These are phyloP conservation scores for Saccharomycopsis capsularis DNA, from an alignment of 805 yeast species.

Conservation along the genomic window DNA sequence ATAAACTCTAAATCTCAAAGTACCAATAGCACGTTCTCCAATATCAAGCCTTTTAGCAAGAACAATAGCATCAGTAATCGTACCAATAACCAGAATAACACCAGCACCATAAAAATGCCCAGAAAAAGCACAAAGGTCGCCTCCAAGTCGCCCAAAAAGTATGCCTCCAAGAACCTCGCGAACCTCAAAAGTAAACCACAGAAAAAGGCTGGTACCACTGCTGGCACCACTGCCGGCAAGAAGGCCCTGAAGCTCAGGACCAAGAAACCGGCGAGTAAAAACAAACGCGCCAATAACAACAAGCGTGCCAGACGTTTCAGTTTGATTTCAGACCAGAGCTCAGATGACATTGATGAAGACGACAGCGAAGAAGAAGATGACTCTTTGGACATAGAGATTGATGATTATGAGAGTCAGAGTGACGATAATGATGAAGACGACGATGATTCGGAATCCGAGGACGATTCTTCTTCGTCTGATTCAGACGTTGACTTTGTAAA, in stretches of 20 bases:
- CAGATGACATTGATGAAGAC: constrained; percentile 34
- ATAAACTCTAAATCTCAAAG: too few relatives aligned
- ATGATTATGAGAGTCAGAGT: constrained; percentile 26
- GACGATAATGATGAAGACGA: constrained; percentile 34
- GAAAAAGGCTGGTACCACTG: not conserved
- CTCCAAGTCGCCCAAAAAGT: not conserved
- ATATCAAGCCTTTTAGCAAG: too few relatives aligned
- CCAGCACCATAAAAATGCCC: not conserved
- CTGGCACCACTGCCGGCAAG: not conserved
- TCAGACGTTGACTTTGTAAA: constrained; percentile 67
- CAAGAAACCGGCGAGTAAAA: not conserved
- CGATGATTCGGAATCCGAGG: constrained; percentile 30
- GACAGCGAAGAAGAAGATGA: constrained; percentile 26
- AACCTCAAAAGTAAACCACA: not conserved
- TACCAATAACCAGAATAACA: not conserved
- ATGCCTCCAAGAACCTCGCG: not conserved
- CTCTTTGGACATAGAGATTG: constrained; percentile 24
- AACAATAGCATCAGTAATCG: too few relatives aligned
- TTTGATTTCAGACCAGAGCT: constrained; percentile 35
- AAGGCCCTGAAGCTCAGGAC: not conserved
- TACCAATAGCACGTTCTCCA: too few relatives aligned
- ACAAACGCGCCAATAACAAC: constrained; percentile 3
- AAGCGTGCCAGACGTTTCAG: constrained; percentile 36
- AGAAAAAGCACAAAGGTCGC: not conserved
- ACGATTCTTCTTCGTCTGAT: constrained; percentile 46